Conservation (phyloP, 768 basidiomycete genomes). For the Tulasnella calospora region DNA sequence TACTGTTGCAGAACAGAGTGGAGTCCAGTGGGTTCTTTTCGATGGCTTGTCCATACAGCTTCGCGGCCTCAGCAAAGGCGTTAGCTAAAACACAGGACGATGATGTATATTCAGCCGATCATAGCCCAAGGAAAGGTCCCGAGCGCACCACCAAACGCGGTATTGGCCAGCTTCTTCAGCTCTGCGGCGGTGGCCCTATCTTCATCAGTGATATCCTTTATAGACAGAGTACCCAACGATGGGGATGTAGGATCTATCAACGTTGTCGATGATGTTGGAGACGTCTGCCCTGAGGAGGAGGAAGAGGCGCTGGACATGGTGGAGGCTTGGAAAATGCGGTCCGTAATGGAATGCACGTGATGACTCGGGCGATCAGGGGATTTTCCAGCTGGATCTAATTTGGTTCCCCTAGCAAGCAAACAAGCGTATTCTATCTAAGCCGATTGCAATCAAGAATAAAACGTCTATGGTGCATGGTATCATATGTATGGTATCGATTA, state of each 20-base stretch:
- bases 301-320: conserved; percentile 19
- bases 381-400: neutral
- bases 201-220: conserved; percentile 51
- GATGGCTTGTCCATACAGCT: conserved; percentile 78
- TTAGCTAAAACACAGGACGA: conserved; percentile 45
- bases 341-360: conserved; percentile 4
- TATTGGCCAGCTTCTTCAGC: conserved; percentile 83
- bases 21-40: conserved; percentile 82
- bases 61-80: conserved; percentile 70
- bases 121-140: neutral
- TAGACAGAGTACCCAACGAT: conserved; percentile 6
- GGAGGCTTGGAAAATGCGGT: conserved; percentile 8
- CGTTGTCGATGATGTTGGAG: neutral
- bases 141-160: conserved; percentile 67
- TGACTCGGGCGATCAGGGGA: conserved; percentile 6
- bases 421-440: neutral
- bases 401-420: neutral
- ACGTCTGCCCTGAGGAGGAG: conserved; percentile 12
- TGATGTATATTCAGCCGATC: conserved; percentile 6
- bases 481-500: neutral
- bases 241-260: conserved; percentile 14
- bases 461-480: neutral
- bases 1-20: conserved; percentile 88
- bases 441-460: neutral
- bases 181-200: conserved; percentile 62